phyloP scores from a whole-genome alignment of 1,139 yeast species.

The Pneumocystis sp. region DNA sequence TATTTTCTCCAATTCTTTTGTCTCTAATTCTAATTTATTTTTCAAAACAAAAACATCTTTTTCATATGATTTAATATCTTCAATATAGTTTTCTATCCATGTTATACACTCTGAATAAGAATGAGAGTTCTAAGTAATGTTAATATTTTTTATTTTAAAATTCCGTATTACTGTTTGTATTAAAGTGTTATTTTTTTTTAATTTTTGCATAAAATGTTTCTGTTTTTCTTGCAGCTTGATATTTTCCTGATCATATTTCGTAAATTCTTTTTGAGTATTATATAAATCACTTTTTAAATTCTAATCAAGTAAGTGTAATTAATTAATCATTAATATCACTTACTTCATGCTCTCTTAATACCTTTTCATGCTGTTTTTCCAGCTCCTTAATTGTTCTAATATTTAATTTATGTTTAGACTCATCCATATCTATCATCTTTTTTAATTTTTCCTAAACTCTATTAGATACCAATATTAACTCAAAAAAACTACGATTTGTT shows the following conservation, averaged over 20 bases:
- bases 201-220: slow-evolving; percentile 45
- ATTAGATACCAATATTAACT: slow-evolving; percentile 33
- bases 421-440: slow-evolving; percentile 18
- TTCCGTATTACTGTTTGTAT: slow-evolving; percentile 24
- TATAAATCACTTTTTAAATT: slow-evolving; percentile 3
- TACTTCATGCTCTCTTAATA: neutral
- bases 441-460: slow-evolving; percentile 29
- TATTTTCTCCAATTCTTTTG: slow-evolving; percentile 42
- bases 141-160: neutral
- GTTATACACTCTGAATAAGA: slow-evolving; percentile 31
- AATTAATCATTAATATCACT: neutral
- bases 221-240: slow-evolving; percentile 63
- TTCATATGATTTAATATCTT: slow-evolving; percentile 29
- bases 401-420: slow-evolving; percentile 10
- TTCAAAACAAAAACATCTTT: slow-evolving; percentile 30
- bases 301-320: slow-evolving; percentile 6
- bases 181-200: slow-evolving; percentile 45
- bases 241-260: slow-evolving; percentile 29
- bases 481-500: slow-evolving; percentile 31
- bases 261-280: slow-evolving; percentile 14
- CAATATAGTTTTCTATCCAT: slow-evolving; percentile 34
- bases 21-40: slow-evolving; percentile 38
- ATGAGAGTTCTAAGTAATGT: slow-evolving; percentile 12
- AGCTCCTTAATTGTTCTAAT: slow-evolving; percentile 16
- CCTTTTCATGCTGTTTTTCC: slow-evolving; percentile 2